Base-by-base conservation (phyloP, 371 early-diverging fungal species). In the Funneliformis caledonium region DNA sequence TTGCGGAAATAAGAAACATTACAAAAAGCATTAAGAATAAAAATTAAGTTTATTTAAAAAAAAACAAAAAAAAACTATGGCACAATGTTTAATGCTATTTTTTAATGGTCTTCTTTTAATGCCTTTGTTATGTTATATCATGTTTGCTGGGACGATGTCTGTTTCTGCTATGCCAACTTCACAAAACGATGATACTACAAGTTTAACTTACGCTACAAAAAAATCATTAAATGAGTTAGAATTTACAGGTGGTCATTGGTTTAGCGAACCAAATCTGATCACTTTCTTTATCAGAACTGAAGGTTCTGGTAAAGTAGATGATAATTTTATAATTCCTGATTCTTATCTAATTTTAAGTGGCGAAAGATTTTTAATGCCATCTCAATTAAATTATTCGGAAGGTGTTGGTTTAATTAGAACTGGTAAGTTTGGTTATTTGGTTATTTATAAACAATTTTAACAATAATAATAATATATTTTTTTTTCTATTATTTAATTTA, bases 231-330 rank as follows among this genome's bases (percentile, higher is more conserved):
- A 26, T n/a, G 7, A 22, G 9, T 62, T 31, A 26, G 1, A 22
- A 8, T 50, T 72, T n/a, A 72, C 73, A 6, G 73, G 73, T 8
- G 73, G 73, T 22, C 73, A 72, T 47, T 72, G 73, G 73, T 72
- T 48, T 50, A 72, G 3, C 22, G 73, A 47, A 16, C 26, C 45
- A 72, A n/a, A 31, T 26, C n/a, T 12, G 37, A 72, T 72, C 47
- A 72, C 73, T n/a, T 72, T 72, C 22, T 72, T 48, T 11, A 12
- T 72, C 26, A 72, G 73, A 72, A 48, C 22, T 3, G 73, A 72
- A 2, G 45, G n/a, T 12, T 69, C 8, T 12, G 42, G 1, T 69
- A 14, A 16, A 4, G 11, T 43, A 22, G n/a, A 69, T 3, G 37
- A 37, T 37, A 37, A 37, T 2, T 2, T 37, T 37, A 11, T 42